phyloP scores from a whole-genome alignment of 2,329 filamentous ascomycete genomes.

The Colletotrichum kahawae region DNA sequence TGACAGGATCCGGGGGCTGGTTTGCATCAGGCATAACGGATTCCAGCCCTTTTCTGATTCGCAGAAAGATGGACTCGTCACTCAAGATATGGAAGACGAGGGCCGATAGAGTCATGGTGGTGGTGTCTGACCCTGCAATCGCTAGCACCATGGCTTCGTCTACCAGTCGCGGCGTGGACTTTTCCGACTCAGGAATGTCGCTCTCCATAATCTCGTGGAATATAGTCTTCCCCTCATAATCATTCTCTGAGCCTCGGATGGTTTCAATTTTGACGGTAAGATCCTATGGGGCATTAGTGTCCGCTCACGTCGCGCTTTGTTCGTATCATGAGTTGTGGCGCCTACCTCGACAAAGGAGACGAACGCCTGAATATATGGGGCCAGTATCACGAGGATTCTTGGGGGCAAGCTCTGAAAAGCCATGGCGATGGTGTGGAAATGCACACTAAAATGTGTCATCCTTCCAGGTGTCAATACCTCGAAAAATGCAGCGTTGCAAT shows the following conservation, averaged over 20 bases:
- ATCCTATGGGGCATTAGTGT: background rate
- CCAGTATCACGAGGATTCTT: background rate
- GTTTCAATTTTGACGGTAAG: background rate
- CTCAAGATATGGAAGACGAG: background rate
- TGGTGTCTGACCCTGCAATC: background rate
- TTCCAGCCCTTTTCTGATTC: background rate
- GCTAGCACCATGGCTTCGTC: background rate
- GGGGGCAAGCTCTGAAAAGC: background rate
- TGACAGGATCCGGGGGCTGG: background rate
- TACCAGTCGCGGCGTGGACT: background rate
- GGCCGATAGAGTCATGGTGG: background rate
- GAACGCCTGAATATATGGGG: background rate
- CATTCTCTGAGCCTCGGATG: background rate
- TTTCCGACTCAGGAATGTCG: background rate
- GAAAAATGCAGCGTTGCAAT: background rate
- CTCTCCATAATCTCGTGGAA: background rate
- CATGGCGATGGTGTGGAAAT: background rate
- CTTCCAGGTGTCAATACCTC: background rate
- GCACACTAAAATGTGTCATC: background rate
- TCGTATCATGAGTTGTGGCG: background rate
- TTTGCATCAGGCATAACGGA: background rate
- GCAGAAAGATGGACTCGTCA: background rate
- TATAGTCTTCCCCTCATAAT: background rate
- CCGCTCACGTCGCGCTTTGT: background rate
- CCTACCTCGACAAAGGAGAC: background rate